phyloP scores from a whole-genome alignment of 208 protist species.

The Plasmodiophora brassicae region DNA sequence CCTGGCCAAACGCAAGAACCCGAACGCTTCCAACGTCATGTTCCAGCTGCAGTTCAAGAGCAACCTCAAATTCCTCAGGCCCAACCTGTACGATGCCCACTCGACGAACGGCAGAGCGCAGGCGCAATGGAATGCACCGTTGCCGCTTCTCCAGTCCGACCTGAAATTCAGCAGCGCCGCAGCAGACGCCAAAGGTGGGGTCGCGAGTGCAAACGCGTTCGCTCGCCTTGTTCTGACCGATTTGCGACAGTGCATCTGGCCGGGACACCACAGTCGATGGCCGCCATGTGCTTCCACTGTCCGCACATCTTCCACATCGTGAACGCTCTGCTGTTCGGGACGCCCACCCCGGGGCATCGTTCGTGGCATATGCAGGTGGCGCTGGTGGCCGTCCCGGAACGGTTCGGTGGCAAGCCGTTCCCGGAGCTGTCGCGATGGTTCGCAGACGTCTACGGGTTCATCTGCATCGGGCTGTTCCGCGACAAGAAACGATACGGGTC shows the following conservation, averaged over 20 bases:
- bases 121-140: no score
- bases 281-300: slow-evolving; percentile 4
- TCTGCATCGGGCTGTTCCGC: background rate
- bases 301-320: slow-evolving; percentile 3
- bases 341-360: background rate
- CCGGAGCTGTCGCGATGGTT: background rate
- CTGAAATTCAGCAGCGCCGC: background rate
- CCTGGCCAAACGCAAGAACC: background rate
- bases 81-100: background rate
- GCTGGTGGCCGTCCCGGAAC: background rate
- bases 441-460: background rate
- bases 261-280: background rate
- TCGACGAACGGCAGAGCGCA: no score
- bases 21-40: background rate
- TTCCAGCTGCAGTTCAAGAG: background rate
- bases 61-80: background rate
- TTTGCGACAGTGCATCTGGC: background rate
- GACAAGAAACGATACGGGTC: background rate
- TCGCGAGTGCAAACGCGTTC: background rate
- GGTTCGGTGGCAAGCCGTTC: background rate
- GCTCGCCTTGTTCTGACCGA: background rate
- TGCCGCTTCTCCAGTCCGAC: background rate
- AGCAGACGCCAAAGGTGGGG: slow-evolving; percentile 23
- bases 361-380: slow-evolving; percentile 1
- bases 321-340: background rate